A percentile compares a stretch with the other conserved stretches of the same genome.
phyloP scores from a whole-genome alignment of 1,284 basidiomycete species.

The Entoloma clypeatum region DNA sequence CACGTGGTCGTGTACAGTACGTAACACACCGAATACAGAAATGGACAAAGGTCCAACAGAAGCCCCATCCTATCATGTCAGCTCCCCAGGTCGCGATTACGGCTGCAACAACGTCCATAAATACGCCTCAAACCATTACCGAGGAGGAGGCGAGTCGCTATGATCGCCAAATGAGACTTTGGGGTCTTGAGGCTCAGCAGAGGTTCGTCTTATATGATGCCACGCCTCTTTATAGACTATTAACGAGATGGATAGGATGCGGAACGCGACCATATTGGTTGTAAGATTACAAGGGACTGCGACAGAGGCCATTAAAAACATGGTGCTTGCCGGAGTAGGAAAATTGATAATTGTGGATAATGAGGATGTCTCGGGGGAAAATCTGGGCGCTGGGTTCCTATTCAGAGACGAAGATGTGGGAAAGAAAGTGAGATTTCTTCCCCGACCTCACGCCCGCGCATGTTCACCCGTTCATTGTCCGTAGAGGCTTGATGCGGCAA shows the following conservation, averaged over 20 bases:
- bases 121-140: slow-evolving; percentile 23
- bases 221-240: slow-evolving; percentile 13
- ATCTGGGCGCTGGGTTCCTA: slow-evolving; percentile 92
- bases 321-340: slow-evolving; percentile 76
- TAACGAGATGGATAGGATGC: slow-evolving; percentile 62
- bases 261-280: slow-evolving; percentile 88
- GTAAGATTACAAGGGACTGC: slow-evolving; percentile 81
- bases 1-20: too few species aligned
- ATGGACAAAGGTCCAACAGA: too few species aligned
- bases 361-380: slow-evolving; percentile 64
- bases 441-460: slow-evolving; percentile 22
- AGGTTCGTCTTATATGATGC: slow-evolving; percentile 46
- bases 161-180: slow-evolving; percentile 95
- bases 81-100: slow-evolving; percentile 8
- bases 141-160: slow-evolving; percentile 66
- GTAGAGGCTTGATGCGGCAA: slow-evolving; percentile 83
- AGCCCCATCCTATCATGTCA: slow-evolving; percentile 9
- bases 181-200: slow-evolving; percentile 98
- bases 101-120: slow-evolving; percentile 8
- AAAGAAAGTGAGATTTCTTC: slow-evolving; percentile 57
- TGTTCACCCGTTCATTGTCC: slow-evolving; percentile 37
- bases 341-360: slow-evolving; percentile 66
- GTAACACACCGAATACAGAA: too few species aligned
- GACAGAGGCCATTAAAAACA: slow-evolving; percentile 97
- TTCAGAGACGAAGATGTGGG: slow-evolving; percentile 92